Percentiles rank a stretch among this genome's conserved stretches.
These are phyloP conservation scores for Penicillium sp. DNA, from an alignment of 2,329 filamentous ascomycete species.

Conservation along the genomic window DNA sequence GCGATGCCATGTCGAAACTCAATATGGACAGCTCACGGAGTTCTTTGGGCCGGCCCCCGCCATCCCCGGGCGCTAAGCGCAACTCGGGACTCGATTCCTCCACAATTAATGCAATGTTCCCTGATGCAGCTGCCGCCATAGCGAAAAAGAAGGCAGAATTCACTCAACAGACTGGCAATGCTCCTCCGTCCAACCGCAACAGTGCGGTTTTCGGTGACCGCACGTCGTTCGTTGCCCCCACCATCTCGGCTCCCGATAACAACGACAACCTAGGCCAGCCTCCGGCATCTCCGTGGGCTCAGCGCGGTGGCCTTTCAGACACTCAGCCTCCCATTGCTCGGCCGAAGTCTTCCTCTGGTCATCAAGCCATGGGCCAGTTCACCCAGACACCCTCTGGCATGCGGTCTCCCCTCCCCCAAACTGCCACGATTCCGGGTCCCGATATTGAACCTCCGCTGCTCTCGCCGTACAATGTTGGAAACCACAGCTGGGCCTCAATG, in stretches of 20 bases:
- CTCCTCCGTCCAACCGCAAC: slow-evolving; percentile 87
- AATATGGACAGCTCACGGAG: slow-evolving; percentile 82
- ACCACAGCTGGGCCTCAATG: slow-evolving; percentile 97
- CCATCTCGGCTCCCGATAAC: slow-evolving; percentile 65
- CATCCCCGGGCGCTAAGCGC: slow-evolving; percentile 74
- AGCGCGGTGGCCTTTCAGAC: slow-evolving; percentile 47
- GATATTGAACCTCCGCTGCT: slow-evolving; percentile 77
- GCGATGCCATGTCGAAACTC: slow-evolving; percentile 93
- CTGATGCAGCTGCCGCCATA: slow-evolving; percentile 96
- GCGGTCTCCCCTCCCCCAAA: slow-evolving; percentile 80
- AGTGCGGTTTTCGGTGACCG: slow-evolving; percentile 75
- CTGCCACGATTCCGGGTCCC: slow-evolving; percentile 69
- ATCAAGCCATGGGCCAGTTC: slow-evolving; percentile 87
- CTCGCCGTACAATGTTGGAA: slow-evolving; percentile 71
- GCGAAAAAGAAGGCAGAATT: slow-evolving; percentile 97
- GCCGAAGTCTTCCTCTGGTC: slow-evolving; percentile 74
- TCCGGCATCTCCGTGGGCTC: slow-evolving; percentile 76
- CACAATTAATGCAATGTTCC: slow-evolving; percentile 98
- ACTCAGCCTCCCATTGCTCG: slow-evolving; percentile 53
- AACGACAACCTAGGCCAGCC: slow-evolving; percentile 57
- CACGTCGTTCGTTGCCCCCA: slow-evolving; percentile 67
- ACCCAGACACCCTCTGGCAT: slow-evolving; percentile 73
- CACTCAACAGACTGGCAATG: slow-evolving; percentile 87
- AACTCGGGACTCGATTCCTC: slow-evolving; percentile 91
- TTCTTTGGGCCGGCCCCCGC: slow-evolving; percentile 75